Evolutionary conservation across 306 rosid genomes (phyloP).

Genomic region (Sicyos edulis): DNA sequence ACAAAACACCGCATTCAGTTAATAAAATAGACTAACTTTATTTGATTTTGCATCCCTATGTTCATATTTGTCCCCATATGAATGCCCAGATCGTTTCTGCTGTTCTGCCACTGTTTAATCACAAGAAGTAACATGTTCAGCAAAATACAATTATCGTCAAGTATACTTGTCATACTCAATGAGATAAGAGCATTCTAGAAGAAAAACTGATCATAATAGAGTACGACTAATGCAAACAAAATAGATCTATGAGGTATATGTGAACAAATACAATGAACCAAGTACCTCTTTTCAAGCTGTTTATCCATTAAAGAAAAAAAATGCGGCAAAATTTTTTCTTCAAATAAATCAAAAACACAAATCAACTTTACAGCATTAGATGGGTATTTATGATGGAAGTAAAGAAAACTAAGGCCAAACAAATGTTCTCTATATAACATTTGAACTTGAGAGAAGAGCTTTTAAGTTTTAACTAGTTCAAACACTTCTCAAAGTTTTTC

Average conservation of each 20-base stretch:
- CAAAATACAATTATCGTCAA: not conserved
- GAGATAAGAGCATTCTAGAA: no score
- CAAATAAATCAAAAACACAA: conserved; percentile 5
- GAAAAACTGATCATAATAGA: no score
- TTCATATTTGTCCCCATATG: conserved; percentile 64
- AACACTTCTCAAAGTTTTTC: not conserved
- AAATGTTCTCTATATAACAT: not conserved
- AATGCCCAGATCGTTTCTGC: conserved; percentile 62
- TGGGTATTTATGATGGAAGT: not conserved
- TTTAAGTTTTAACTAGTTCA: not conserved
- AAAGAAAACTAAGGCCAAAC: not conserved
- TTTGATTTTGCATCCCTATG: conserved; percentile 61
- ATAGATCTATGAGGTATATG: no score
- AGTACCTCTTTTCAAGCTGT: not conserved
- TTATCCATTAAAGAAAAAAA: not conserved
- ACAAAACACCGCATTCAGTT: conserved; percentile 12
- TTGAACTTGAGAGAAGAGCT: not conserved
- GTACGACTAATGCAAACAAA: no score
- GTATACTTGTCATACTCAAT: not conserved
- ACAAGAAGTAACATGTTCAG: conserved; percentile 20
- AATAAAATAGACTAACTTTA: conserved; percentile 52
- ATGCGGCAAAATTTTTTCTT: no score
- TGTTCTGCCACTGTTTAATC: conserved; percentile 60
- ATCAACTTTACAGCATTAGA: not conserved
- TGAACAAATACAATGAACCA: no score